phyloP scores from a whole-genome alignment of 345 rosid species.

The Syzygium aromaticum region DNA sequence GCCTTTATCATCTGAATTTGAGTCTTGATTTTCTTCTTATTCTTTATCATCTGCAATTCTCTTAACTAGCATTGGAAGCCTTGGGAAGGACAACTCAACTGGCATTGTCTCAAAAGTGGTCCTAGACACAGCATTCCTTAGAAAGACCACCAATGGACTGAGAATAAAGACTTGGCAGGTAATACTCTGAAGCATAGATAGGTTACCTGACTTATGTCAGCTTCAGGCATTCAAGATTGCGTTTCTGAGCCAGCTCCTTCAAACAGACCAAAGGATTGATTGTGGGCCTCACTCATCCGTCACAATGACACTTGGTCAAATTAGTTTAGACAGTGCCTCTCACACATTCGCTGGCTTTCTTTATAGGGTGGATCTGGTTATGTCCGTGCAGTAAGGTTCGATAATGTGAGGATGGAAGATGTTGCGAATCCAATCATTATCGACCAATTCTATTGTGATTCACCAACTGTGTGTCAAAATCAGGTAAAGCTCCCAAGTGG shows the following conservation, averaged over 20 bases:
- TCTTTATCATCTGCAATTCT: not conserved
- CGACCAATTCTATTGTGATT: constrained; percentile 98
- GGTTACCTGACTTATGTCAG: not conserved
- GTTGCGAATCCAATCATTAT: constrained; percentile 85
- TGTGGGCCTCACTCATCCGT: not conserved
- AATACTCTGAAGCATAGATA: not conserved
- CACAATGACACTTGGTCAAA: not conserved
- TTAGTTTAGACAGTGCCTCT: not conserved
- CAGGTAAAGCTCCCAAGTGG: constrained; percentile 36
- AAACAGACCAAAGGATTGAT: not conserved
- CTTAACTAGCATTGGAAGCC: constrained; percentile 75
- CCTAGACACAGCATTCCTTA: constrained; percentile 71
- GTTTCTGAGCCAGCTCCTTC: not conserved
- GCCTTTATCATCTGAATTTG: not conserved
- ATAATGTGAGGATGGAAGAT: constrained; percentile 74
- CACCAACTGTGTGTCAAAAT: constrained; percentile 65
- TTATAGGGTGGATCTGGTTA: constrained; percentile 87
- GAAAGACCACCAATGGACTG: constrained; percentile 78
- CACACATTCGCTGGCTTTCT: not conserved
- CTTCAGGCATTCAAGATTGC: not conserved
- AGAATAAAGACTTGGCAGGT: constrained; percentile 99
- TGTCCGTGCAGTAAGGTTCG: constrained; percentile 72
- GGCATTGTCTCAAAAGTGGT: constrained; percentile 78
- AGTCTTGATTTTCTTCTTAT: not conserved
- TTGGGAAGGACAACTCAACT: constrained; percentile 73